A percentile compares a stretch with the other conserved stretches of the same genome.
phyloP scores from a whole-genome alignment of 2,329 filamentous ascomycete genomes.

The Ilyonectria robusta region DNA sequence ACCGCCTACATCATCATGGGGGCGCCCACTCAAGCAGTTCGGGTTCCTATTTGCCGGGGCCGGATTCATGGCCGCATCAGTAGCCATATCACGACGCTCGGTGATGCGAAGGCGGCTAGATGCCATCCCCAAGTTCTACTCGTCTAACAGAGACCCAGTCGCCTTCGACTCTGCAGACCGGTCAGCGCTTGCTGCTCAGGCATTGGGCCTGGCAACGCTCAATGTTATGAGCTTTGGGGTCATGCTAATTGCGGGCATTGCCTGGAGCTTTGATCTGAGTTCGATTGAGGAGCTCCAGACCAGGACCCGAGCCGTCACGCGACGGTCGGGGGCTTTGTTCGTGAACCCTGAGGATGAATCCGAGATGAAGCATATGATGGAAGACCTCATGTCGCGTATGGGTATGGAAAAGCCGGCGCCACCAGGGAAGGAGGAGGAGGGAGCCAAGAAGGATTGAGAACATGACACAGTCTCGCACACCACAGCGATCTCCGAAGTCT shows the following conservation, averaged over 20 bases:
- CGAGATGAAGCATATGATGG: constrained; percentile 74
- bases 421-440: constrained; percentile 26
- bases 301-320: constrained; percentile 60
- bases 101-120: constrained; percentile 74
- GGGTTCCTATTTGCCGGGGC: constrained; percentile 82
- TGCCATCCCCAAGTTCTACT: constrained; percentile 80
- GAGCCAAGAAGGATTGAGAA: constrained; percentile 31
- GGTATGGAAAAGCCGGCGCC: constrained; percentile 52
- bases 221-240: constrained; percentile 85
- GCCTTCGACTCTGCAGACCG: constrained; percentile 50
- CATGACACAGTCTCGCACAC: not conserved
- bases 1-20: constrained; percentile 59
- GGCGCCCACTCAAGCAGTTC: constrained; percentile 69
- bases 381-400: constrained; percentile 68
- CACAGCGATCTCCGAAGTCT: constrained; percentile 4
- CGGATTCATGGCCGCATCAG: constrained; percentile 80
- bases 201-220: constrained; percentile 87
- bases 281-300: constrained; percentile 74
- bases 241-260: constrained; percentile 79
- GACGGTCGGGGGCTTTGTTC: constrained; percentile 50
- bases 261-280: constrained; percentile 85
- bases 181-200: constrained; percentile 81
- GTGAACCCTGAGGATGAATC: constrained; percentile 66
- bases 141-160: constrained; percentile 63
- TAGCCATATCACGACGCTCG: constrained; percentile 79